phyloP scores from a whole-genome alignment of 164 flowering plant genomes.

The Sedum album region DNA sequence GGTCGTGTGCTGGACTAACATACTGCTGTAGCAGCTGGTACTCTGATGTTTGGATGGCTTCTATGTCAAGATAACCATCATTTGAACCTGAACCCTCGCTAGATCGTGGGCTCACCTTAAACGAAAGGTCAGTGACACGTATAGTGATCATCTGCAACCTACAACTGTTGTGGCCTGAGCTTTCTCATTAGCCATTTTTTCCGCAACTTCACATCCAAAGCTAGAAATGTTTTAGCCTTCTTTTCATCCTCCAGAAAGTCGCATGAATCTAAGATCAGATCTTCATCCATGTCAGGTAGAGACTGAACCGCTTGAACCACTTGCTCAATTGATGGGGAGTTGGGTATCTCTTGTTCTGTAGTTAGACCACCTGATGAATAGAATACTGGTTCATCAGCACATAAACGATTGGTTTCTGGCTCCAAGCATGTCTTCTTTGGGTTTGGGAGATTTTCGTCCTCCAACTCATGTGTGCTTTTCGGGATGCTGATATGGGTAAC shows the following conservation, averaged over 20 bases:
- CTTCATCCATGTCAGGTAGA: constrained; percentile 54
- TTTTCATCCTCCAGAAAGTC: constrained; percentile 54
- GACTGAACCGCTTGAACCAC: constrained; percentile 45
- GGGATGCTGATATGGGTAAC: neutral
- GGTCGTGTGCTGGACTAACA: neutral
- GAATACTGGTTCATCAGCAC: constrained; percentile 26
- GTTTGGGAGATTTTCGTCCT: neutral
- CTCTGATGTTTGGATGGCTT: neutral
- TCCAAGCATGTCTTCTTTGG: neutral
- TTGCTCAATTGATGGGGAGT: constrained; percentile 24
- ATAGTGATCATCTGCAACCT: neutral
- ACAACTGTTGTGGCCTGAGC: constrained; percentile 1
- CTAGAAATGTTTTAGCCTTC: constrained; percentile 50
- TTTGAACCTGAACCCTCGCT: too few relatives aligned
- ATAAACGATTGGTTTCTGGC: constrained; percentile 16
- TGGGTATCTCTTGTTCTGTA: constrained; percentile 18
- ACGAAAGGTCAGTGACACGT: neutral
- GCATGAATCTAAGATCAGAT: constrained; percentile 52
- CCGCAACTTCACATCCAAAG: constrained; percentile 45
- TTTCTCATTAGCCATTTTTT: constrained; percentile 42
- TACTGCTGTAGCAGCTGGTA: neutral
- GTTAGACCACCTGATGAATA: constrained; percentile 23
- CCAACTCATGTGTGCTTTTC: constrained; percentile 20
- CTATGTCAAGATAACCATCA: too few relatives aligned
- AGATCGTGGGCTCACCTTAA: neutral